Conservation (phyloP, 2,329 filamentous ascomycete genomes). For the Trichoderma semiorbis region DNA sequence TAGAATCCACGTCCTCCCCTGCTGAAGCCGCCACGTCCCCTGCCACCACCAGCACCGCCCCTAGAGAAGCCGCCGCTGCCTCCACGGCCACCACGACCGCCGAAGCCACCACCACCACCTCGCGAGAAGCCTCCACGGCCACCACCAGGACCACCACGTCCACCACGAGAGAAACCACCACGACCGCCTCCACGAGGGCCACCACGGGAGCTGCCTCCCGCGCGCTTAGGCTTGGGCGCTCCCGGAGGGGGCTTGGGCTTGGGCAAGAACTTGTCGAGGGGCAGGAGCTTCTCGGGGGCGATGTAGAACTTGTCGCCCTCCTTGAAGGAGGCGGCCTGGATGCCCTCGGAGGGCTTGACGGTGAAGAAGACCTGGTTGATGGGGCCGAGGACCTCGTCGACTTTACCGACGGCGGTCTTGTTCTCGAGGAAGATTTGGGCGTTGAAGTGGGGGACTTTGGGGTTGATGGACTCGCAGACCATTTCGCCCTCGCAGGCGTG, state of each 20-base stretch:
- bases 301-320: slow-evolving; percentile 97
- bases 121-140: slow-evolving; percentile 35
- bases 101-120: slow-evolving; percentile 30
- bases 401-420: slow-evolving; percentile 93
- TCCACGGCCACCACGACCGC: slow-evolving; percentile 36
- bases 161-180: slow-evolving; percentile 32
- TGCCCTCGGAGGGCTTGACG: slow-evolving; percentile 94
- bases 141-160: slow-evolving; percentile 38
- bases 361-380: slow-evolving; percentile 99
- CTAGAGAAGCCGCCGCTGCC: slow-evolving; percentile 33
- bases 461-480: slow-evolving; percentile 91
- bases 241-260: slow-evolving; percentile 77
- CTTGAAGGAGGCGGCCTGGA: slow-evolving; percentile 93
- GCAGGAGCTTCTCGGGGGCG: slow-evolving; percentile 87
- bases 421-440: slow-evolving; percentile 98
- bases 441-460: slow-evolving; percentile 98
- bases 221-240: slow-evolving; percentile 60
- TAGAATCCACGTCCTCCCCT: slow-evolving; percentile 14
- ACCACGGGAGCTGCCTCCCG: slow-evolving; percentile 45
- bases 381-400: slow-evolving; percentile 95
- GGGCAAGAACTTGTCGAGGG: slow-evolving; percentile 92
- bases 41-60: slow-evolving; percentile 27
- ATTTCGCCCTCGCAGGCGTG: slow-evolving; percentile 97
- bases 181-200: slow-evolving; percentile 34
- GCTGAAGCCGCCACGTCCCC: slow-evolving; percentile 33